Evolutionary conservation across 306 rosid genomes (phyloP).

Genomic region (Acacia acuminata): DNA sequence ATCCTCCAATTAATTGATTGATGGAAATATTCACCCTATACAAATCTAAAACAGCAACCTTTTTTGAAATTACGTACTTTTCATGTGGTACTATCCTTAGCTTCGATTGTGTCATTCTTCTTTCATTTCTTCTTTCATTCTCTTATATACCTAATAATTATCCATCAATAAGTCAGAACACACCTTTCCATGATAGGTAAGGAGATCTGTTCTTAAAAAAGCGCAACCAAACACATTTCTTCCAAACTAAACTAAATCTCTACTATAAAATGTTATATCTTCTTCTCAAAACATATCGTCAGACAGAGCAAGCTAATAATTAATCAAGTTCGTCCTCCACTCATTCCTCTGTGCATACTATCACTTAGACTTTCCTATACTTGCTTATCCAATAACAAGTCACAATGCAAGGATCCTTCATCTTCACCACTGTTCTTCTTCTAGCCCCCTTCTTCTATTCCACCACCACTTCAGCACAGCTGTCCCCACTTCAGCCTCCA

Average conservation of each 20-base stretch:
- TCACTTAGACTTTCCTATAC: not conserved
- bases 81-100: no score
- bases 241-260: no score
- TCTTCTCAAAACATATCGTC: not conserved
- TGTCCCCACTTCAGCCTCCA: slow-evolving; percentile 49
- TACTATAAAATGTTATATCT: not conserved
- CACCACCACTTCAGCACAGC: slow-evolving; percentile 40
- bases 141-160: no score
- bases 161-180: not conserved
- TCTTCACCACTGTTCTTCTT: slow-evolving; percentile 38
- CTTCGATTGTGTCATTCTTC: no score
- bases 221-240: no score
- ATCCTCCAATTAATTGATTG: no score
- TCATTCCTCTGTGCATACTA: not conserved
- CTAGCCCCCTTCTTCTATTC: slow-evolving; percentile 28
- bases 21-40: no score
- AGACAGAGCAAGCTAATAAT: no score
- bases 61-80: no score
- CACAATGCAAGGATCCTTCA: slow-evolving; percentile 36
- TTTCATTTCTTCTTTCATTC: no score
- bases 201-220: not conserved
- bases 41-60: no score
- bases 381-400: slow-evolving; percentile 6
- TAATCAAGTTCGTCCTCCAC: not conserved
- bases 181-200: not conserved